Conservation (phyloP, 345 rosid genomes). For the Luvunga scandens region DNA sequence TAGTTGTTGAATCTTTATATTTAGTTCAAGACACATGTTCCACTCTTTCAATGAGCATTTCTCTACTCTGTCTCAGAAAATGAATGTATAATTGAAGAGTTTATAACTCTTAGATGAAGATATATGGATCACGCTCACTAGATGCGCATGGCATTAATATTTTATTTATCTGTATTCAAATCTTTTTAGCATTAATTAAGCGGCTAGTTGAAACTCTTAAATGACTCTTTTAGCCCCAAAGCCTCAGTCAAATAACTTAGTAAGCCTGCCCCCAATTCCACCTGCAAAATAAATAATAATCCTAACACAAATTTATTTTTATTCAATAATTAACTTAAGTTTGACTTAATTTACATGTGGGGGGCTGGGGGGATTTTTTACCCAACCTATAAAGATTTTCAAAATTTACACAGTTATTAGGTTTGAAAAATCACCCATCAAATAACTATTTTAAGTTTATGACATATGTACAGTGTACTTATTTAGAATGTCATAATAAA, state of each 20-base stretch:
- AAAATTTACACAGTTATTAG: no score
- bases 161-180: no score
- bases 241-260: neutral
- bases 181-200: neutral
- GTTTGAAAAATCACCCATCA: no score
- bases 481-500: no score
- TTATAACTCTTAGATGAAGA: rapidly evolving
- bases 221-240: neutral
- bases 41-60: neutral
- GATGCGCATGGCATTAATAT: neutral
- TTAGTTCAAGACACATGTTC: neutral
- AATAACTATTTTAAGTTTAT: no score
- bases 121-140: neutral
- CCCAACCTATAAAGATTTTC: no score
- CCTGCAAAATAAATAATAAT: no score
- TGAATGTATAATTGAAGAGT: no score
- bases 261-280: neutral
- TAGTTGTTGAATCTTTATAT: neutral
- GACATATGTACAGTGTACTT: no score
- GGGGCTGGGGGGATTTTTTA: no score
- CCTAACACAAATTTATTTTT: no score
- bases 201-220: neutral
- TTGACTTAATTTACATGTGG: neutral
- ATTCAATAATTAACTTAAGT: neutral
- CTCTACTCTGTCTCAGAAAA: neutral